Evolutionary conservation across 192 early-diverging fungal species (phyloP).

Genomic region (Ambispora gerdemannii): DNA sequence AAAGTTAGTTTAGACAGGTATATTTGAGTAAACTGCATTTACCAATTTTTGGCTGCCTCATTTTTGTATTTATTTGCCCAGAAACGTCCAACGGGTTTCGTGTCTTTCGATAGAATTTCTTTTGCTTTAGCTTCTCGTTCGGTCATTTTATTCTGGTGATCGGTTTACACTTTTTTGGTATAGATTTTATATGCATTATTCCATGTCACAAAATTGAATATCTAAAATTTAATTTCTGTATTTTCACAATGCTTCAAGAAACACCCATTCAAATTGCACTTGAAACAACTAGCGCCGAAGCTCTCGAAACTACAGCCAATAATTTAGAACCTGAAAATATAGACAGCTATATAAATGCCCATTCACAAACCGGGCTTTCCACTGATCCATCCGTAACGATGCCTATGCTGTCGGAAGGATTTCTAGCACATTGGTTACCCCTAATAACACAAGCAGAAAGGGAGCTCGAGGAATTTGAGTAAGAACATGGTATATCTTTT

Average conservation of each 20-base stretch:
- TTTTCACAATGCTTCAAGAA: neutral
- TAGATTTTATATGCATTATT: neutral
- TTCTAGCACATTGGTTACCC: conserved; percentile 14
- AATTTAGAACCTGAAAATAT: neutral
- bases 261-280: no score
- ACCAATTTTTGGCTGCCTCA: conserved; percentile 76
- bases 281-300: no score
- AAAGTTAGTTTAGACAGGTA: neutral
- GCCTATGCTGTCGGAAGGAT: conserved; percentile 29
- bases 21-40: neutral
- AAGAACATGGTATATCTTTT: neutral
- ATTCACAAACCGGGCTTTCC: no score
- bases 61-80: conserved; percentile 79
- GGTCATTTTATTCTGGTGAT: no score
- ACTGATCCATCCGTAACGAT: neutral
- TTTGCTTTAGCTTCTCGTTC: neutral
- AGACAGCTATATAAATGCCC: neutral
- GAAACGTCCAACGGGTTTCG: conserved; percentile 38
- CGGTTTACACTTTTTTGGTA: neutral
- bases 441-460: conserved; percentile 21
- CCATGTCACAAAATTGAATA: no score
- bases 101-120: neutral
- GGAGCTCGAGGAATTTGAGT: conserved; percentile 20
- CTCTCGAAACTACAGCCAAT: neutral
- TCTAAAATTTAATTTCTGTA: no score